phyloP scores from a whole-genome alignment of 768 basidiomycete species.

The Amanita pseudoporphyria region DNA sequence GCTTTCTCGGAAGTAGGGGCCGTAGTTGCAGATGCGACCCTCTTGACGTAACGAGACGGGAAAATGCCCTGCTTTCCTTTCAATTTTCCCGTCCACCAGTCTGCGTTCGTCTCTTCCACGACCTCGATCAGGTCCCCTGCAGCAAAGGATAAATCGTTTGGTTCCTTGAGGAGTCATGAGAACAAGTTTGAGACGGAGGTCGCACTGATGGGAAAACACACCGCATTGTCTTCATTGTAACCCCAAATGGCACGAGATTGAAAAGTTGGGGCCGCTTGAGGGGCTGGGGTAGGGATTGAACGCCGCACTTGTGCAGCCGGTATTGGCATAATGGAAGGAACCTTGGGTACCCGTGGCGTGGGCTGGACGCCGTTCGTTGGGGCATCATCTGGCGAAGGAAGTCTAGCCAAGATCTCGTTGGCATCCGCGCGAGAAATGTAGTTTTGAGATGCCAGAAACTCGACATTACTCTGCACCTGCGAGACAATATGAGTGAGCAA shows the following conservation, averaged over 20 bases:
- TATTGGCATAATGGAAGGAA: slow-evolving; percentile 9
- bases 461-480: slow-evolving; percentile 46
- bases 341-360: slow-evolving; percentile 5
- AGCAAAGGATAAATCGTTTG: slow-evolving; percentile 71
- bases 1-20: slow-evolving; percentile 18
- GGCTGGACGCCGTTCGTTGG: not conserved
- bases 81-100: slow-evolving; percentile 78
- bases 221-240: slow-evolving; percentile 52
- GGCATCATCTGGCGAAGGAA: slow-evolving; percentile 21
- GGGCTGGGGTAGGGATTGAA: slow-evolving; percentile 7
- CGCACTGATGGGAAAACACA: slow-evolving; percentile 17
- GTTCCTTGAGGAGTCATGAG: slow-evolving; percentile 36
- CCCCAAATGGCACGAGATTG: slow-evolving; percentile 54
- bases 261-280: slow-evolving; percentile 14
- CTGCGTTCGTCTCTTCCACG: slow-evolving; percentile 67
- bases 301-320: slow-evolving; percentile 10
- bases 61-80: slow-evolving; percentile 66
- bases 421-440: slow-evolving; percentile 43
- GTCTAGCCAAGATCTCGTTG: slow-evolving; percentile 36
- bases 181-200: slow-evolving; percentile 3
- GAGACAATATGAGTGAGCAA: slow-evolving; percentile 50
- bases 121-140: slow-evolving; percentile 74
- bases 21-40: slow-evolving; percentile 24
- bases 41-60: slow-evolving; percentile 70
- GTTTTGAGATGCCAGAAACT: slow-evolving; percentile 47